Percentiles rank a stretch among this genome's conserved stretches.
Evolutionary conservation across 371 early-diverging fungal species (phyloP).

Genomic region (Mortierella sp.): DNA sequence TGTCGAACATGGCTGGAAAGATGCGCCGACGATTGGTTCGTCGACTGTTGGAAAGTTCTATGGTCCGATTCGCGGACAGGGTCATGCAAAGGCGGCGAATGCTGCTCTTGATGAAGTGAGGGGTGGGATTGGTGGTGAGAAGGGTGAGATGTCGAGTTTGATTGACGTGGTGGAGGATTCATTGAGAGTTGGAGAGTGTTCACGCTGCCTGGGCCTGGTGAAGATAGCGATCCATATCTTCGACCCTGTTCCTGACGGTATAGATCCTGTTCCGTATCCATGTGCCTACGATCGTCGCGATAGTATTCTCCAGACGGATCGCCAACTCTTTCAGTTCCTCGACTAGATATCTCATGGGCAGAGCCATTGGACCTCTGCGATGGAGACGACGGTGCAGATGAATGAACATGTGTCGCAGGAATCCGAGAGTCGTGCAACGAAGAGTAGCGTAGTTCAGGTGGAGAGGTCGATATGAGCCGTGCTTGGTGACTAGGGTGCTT

Average conservation of each 20-base stretch:
- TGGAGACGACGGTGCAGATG: conserved; percentile 7
- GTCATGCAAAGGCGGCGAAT: conserved; percentile 40
- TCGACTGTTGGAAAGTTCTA: conserved; percentile 28
- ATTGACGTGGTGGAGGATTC: conserved; percentile 10
- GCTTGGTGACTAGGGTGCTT: too few relatives aligned
- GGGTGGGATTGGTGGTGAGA: conserved; percentile 33
- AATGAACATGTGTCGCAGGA: neutral
- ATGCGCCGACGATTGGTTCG: conserved; percentile 8
- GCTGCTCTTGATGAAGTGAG: conserved; percentile 51
- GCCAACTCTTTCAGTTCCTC: neutral
- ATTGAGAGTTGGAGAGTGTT: neutral
- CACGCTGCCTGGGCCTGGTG: conserved; percentile 4
- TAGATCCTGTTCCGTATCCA: neutral
- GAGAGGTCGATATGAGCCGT: too few relatives aligned
- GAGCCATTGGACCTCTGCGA: neutral
- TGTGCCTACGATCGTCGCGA: neutral
- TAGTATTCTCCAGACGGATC: conserved; percentile 4
- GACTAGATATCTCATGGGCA: neutral
- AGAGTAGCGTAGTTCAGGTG: neutral
- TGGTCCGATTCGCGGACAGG: conserved; percentile 54
- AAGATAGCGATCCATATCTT: conserved; percentile 14
- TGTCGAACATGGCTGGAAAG: conserved; percentile 25
- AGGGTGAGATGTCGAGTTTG: neutral
- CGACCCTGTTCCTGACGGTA: conserved; percentile 6
- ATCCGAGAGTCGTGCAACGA: neutral